phyloP scores from a whole-genome alignment of 768 basidiomycete species.

The Multifurca ochricompacta region DNA sequence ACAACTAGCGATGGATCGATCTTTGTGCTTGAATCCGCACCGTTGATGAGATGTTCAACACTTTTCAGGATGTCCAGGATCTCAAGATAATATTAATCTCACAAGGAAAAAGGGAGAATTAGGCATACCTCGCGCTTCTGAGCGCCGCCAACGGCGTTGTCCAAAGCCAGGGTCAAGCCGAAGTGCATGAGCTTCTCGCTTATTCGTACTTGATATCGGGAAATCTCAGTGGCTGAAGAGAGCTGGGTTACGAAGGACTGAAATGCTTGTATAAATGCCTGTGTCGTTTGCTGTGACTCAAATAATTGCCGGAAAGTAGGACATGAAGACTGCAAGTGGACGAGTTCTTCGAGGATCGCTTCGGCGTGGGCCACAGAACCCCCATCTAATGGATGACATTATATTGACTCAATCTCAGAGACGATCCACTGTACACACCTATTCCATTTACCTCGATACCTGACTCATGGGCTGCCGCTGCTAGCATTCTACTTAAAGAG shows the following conservation, averaged over 20 bases:
- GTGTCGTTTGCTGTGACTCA: constrained; percentile 61
- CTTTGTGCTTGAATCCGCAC: constrained; percentile 34
- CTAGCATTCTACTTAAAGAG: constrained; percentile 54
- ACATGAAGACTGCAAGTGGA: constrained; percentile 58
- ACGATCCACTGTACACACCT: constrained; percentile 4
- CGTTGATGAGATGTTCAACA: constrained; percentile 46
- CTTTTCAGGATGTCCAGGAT: constrained; percentile 53
- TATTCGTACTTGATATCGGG: constrained; percentile 42
- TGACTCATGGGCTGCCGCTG: constrained; percentile 3
- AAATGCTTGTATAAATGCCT: constrained; percentile 59
- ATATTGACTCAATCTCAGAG: not conserved
- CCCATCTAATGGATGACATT: not conserved
- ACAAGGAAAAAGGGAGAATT: not conserved
- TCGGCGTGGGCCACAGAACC: constrained; percentile 34
- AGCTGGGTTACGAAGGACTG: constrained; percentile 45
- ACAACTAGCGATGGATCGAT: constrained; percentile 49
- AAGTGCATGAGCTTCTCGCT: constrained; percentile 67
- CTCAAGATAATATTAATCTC: constrained; percentile 26
- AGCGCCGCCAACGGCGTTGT: constrained; percentile 47
- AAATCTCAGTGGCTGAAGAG: constrained; percentile 31
- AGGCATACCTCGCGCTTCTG: constrained; percentile 64
- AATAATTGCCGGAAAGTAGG: constrained; percentile 65
- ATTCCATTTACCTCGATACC: constrained; percentile 23
- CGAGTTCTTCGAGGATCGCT: constrained; percentile 57
- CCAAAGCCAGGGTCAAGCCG: constrained; percentile 58